A percentile compares a stretch with the other conserved stretches of the same genome.
Evolutionary conservation across 805 yeast genomes (phyloP).

Genomic region (Candida sonorensis): DNA sequence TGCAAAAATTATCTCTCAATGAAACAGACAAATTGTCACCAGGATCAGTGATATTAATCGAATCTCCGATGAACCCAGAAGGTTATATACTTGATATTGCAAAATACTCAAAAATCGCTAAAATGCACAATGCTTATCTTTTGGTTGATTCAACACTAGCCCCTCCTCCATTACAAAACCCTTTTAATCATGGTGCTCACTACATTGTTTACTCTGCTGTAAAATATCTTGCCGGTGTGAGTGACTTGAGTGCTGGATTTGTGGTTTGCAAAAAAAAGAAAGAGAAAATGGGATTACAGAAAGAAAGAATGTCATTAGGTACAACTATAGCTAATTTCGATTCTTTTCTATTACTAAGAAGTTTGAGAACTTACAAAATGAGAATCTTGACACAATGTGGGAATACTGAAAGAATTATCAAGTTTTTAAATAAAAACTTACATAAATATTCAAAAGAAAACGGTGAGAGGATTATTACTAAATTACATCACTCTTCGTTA

Average conservation of each 20-base stretch:
- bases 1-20: slow-evolving; percentile 30
- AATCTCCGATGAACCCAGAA: slow-evolving; percentile 50
- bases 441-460: slow-evolving; percentile 21
- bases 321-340: slow-evolving; percentile 49
- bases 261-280: slow-evolving; percentile 33
- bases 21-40: slow-evolving; percentile 28
- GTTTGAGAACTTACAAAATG: slow-evolving; percentile 45
- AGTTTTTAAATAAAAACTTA: slow-evolving; percentile 30
- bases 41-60: slow-evolving; percentile 42
- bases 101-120: slow-evolving; percentile 37
- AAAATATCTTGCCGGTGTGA: slow-evolving; percentile 50
- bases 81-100: slow-evolving; percentile 38
- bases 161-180: slow-evolving; percentile 49
- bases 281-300: slow-evolving; percentile 28
- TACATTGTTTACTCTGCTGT: slow-evolving; percentile 49
- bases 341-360: slow-evolving; percentile 38
- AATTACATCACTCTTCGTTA: slow-evolving; percentile 40
- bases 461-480: slow-evolving; percentile 28
- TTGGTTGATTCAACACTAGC: slow-evolving; percentile 51
- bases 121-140: slow-evolving; percentile 34
- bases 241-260: slow-evolving; percentile 48
- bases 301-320: slow-evolving; percentile 39
- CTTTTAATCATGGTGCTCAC: slow-evolving; percentile 47
- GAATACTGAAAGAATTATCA: slow-evolving; percentile 36
- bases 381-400: slow-evolving; percentile 41